A percentile compares a stretch with the other conserved stretches of the same genome.
Evolutionary conservation across 768 basidiomycete genomes (phyloP).

Genomic region (Agaricus blazei): DNA sequence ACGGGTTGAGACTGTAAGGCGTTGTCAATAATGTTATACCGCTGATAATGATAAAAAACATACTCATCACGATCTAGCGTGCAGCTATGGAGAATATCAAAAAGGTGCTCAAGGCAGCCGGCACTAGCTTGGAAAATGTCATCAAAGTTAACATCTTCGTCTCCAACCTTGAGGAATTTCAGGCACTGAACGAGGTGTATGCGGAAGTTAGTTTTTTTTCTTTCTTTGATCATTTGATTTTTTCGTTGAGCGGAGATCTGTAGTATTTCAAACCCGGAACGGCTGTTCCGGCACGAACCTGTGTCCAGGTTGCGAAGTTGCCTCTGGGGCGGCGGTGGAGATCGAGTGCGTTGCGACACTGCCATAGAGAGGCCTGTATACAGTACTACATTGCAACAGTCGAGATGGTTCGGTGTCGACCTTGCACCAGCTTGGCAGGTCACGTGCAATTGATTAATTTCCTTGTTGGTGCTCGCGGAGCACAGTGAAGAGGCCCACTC

Average conservation of each 20-base stretch:
- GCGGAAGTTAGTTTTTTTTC: slow-evolving; percentile 5
- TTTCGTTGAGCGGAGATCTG: background rate
- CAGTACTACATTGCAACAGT: too few relatives aligned
- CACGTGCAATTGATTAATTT: slow-evolving; percentile 6
- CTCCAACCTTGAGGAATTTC: slow-evolving; percentile 10
- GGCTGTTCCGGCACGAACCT: slow-evolving; percentile 12
- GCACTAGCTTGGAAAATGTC: slow-evolving; percentile 9
- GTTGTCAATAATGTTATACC: background rate
- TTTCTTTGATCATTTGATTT: background rate
- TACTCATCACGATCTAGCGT: slow-evolving; percentile 3
- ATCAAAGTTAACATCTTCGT: slow-evolving; percentile 14
- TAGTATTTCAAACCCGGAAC: slow-evolving; percentile 12
- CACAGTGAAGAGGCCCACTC: background rate
- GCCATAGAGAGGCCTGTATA: slow-evolving; percentile 31
- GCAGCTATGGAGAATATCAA: slow-evolving; percentile 14
- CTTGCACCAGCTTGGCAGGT: background rate
- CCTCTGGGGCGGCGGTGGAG: slow-evolving; percentile 14
- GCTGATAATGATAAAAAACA: background rate
- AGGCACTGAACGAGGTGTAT: slow-evolving; percentile 14
- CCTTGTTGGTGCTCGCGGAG: slow-evolving; percentile 6
- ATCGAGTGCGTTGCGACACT: slow-evolving; percentile 12
- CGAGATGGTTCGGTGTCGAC: too few relatives aligned
- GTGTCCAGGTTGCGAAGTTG: slow-evolving; percentile 13
- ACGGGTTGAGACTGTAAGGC: slow-evolving; percentile 12
- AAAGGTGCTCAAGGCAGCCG: slow-evolving; percentile 13